Evolutionary conservation across 306 rosid genomes (phyloP).

Genomic region (Acmispon strigosus): DNA sequence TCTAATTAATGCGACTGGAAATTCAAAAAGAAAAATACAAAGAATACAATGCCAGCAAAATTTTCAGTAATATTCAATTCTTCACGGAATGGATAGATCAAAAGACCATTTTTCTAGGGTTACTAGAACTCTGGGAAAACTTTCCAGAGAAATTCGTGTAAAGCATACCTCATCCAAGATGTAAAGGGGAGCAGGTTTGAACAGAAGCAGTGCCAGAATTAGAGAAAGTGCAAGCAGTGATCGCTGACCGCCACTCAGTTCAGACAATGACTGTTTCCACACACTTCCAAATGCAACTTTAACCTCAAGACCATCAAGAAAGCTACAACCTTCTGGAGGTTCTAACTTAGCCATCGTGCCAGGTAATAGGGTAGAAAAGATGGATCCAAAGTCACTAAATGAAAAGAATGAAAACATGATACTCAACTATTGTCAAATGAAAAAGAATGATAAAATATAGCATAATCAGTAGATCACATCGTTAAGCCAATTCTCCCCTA

Average conservation of each 20-base stretch:
- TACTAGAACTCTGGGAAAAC: background rate
- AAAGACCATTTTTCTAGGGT: background rate
- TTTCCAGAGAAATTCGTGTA: background rate
- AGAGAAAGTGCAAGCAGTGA: conserved; percentile 93
- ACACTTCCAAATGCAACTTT: conserved; percentile 95
- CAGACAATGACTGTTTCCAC: conserved; percentile 97
- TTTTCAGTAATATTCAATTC: background rate
- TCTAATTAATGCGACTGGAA: background rate
- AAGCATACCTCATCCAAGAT: conserved; percentile 84
- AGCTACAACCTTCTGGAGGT: conserved; percentile 92
- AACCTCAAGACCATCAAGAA: conserved; percentile 97
- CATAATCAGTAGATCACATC: conserved; percentile 3
- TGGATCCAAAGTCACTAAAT: conserved; percentile 90
- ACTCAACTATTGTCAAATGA: background rate
- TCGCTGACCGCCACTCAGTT: conserved; percentile 97
- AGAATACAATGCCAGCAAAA: background rate
- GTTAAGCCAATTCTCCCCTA: background rate
- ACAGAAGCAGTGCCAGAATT: conserved; percentile 89
- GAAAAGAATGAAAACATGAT: conserved; percentile 2
- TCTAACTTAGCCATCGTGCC: conserved; percentile 94
- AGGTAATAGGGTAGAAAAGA: conserved; percentile 86
- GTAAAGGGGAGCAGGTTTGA: conserved; percentile 97
- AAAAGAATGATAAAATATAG: background rate
- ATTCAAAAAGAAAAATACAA: background rate
- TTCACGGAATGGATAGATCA: background rate